A percentile compares a stretch with the other conserved stretches of the same genome.
Conservation (phyloP, 768 basidiomycete species). For the Leccinum disarticulatum region DNA sequence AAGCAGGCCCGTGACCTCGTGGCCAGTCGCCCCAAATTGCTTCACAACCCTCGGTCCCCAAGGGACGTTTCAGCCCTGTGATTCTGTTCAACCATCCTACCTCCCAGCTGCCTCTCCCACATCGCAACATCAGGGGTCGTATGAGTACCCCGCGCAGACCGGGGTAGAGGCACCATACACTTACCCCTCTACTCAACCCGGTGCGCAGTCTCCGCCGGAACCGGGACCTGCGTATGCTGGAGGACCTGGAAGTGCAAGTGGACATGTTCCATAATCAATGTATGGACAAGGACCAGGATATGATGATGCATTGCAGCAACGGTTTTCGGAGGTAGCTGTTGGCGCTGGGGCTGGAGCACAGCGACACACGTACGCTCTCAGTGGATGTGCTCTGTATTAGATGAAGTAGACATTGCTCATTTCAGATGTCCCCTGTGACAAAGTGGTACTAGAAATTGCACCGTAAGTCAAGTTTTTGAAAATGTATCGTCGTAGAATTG, state of each 20-base stretch:
- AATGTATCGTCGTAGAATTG: no score
- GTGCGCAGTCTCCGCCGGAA: constrained; percentile 17
- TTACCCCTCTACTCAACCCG: constrained; percentile 16
- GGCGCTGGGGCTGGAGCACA: constrained; percentile 20
- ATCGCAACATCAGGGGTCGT: constrained; percentile 20
- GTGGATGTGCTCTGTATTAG: constrained; percentile 18
- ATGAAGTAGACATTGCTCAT: neutral
- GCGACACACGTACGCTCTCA: constrained; percentile 22
- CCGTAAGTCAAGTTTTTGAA: neutral
- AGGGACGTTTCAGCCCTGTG: constrained; percentile 12
- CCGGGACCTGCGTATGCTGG: constrained; percentile 18
- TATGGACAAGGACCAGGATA: constrained; percentile 22
- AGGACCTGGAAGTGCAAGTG: constrained; percentile 22
- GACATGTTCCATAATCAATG: constrained; percentile 10
- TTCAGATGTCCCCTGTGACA: neutral
- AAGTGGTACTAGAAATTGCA: neutral
- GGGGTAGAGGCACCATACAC: constrained; percentile 14
- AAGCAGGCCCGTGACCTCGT: constrained; percentile 8
- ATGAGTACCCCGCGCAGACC: constrained; percentile 16
- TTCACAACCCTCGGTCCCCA: constrained; percentile 16
- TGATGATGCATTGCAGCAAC: constrained; percentile 28
- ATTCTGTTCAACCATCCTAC: constrained; percentile 14
- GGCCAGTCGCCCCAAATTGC: constrained; percentile 13
- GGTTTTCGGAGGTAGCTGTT: constrained; percentile 32
- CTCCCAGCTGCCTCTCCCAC: constrained; percentile 2